These are phyloP conservation scores for Sporisorium reilianum DNA, from an alignment of 1,284 basidiomycete species.

Conservation along the genomic window DNA sequence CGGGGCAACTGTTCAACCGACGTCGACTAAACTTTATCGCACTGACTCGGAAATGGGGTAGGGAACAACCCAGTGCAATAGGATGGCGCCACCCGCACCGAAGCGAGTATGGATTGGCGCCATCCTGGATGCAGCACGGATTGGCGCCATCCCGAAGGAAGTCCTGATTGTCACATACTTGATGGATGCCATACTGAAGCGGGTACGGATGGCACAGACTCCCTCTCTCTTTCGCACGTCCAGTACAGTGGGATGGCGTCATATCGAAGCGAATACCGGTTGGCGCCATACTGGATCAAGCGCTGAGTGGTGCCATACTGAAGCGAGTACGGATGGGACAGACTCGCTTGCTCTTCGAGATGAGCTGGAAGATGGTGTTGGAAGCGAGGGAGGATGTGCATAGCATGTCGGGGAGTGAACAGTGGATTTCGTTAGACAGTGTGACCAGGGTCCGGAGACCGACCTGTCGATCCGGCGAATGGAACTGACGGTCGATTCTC, in stretches of 20 bases:
- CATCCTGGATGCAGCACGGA: too few species aligned
- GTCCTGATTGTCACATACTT: too few species aligned
- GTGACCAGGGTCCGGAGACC: neutral
- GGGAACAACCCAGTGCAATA: neutral
- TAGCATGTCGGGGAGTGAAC: neutral
- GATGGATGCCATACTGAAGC: slow-evolving; percentile 13
- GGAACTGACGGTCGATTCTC: neutral
- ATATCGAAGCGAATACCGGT: too few species aligned
- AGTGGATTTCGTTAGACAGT: slow-evolving; percentile 4
- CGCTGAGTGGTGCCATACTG: too few species aligned
- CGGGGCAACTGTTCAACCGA: neutral
- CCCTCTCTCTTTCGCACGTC: neutral
- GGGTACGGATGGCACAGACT: neutral
- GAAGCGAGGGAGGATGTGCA: slow-evolving; percentile 1
- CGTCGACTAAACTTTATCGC: neutral
- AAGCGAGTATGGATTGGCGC: too few species aligned
- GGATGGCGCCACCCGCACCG: too few species aligned
- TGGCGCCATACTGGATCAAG: too few species aligned
- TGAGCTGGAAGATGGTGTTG: neutral
- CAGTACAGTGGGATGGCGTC: too few species aligned
- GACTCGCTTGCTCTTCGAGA: neutral
- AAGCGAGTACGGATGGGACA: slow-evolving; percentile 6
- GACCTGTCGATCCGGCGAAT: slow-evolving; percentile 4
- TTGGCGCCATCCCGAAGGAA: too few species aligned
- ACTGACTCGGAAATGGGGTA: neutral